phyloP scores from a whole-genome alignment of 2,329 filamentous ascomycete genomes.

The Aspergillus spinulosporus region DNA sequence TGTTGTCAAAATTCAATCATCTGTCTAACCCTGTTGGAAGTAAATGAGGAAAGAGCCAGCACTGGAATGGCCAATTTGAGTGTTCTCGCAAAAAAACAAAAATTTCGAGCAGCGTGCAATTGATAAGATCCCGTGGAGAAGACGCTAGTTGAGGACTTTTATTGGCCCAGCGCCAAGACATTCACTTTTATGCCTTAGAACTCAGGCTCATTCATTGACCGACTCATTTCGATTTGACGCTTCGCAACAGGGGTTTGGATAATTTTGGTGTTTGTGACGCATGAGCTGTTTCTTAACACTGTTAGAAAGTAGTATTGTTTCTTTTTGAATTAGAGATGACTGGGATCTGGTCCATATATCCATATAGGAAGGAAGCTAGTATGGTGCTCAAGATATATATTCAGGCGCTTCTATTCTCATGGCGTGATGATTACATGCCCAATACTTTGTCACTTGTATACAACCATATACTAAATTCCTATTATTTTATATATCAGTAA shows the following conservation, averaged over 20 bases:
- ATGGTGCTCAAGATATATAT: too few relatives aligned
- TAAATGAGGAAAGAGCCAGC: neutral
- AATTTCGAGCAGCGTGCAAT: neutral
- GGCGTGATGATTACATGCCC: too few relatives aligned
- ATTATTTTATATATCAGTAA: constrained; percentile 23
- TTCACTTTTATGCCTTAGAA: neutral
- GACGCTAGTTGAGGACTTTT: neutral
- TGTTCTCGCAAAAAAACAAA: constrained; percentile 4
- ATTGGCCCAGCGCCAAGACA: neutral
- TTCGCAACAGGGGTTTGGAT: too few relatives aligned
- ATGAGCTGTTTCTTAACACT: too few relatives aligned
- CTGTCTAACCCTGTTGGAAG: neutral
- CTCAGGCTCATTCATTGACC: neutral
- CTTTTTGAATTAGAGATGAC: too few relatives aligned
- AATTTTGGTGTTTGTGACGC: too few relatives aligned
- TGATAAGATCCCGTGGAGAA: constrained; percentile 3
- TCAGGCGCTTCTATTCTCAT: too few relatives aligned
- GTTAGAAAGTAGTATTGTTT: too few relatives aligned
- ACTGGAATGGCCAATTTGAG: neutral
- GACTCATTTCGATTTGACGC: neutral
- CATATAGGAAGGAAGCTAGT: too few relatives aligned
- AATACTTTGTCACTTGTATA: too few relatives aligned
- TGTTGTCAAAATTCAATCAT: neutral
- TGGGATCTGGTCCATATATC: too few relatives aligned
- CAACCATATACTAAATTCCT: neutral